Evolutionary conservation across 2,329 filamentous ascomycete genomes (phyloP), one percentile per base, ranked within the genome.

Genomic region (Mycosphaerella sp.): DNA sequence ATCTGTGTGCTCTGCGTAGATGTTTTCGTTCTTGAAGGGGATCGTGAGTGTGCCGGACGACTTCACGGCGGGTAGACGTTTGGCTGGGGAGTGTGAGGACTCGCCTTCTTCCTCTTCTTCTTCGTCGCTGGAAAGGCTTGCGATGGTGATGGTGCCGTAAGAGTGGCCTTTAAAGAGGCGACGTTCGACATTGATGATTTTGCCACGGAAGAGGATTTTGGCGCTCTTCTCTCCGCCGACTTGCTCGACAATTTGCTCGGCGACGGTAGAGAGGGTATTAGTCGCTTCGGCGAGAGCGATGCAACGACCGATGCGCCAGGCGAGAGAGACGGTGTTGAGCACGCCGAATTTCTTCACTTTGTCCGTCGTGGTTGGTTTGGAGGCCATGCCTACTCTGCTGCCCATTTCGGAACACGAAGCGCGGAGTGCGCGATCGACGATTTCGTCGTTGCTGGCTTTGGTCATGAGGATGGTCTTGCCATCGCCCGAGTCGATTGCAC

Each of bases 21-120:
- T 84, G 62, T 87, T 87, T 64, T 88, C 84, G 67, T 87, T 87
- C 70, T 86, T 86, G 73, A 87, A 87, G 0, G 84, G 83, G 46
- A 87, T 83, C 64, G 80, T 83, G 64, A 86, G 69, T 31, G 66
- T 70, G 0, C 81, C 81, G 6, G 63, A 67, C 23, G 42, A 64
- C 55, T 65, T 77, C 71, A 69, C 59, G 6, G 69, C 61, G 3
- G 62, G 48, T 42, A 65, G 56, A 5, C 60, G 60, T 9, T 62
- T 59, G 29, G 58, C 51, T 8, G 50, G 41, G 9, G 51, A 40
- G 21, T 48, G 51, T 61, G 52, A 73, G 58, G 67, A 66, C 21
- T 78, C 66, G 54, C 67, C 54, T 9, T 73, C 59, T 32, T 66
- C 65, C 21, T 78, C 66, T 53, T 67, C 54, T 10, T 73, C 60